Percentiles rank a stretch among this genome's conserved stretches.
These are phyloP conservation scores for Vitrella brassicaformis DNA, from an alignment of 73 alveolate genomes.

Conservation along the genomic window DNA sequence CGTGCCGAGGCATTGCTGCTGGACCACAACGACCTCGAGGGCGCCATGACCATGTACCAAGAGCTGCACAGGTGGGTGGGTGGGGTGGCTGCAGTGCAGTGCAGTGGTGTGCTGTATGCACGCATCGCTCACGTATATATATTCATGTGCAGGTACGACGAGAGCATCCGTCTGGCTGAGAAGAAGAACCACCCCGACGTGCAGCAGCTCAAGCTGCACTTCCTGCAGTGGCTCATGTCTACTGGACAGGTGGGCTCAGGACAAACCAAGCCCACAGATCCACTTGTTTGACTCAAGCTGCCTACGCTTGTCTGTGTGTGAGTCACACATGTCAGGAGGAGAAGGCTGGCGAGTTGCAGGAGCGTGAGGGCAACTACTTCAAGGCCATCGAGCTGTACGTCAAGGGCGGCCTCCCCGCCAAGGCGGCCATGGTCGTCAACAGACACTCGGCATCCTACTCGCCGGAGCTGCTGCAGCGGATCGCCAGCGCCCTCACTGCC, in stretches of 20 bases:
- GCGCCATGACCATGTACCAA: conserved; percentile 98
- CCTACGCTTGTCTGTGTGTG: not conserved
- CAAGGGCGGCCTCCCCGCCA: conserved; percentile 98
- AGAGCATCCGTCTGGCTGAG: conserved; percentile 95
- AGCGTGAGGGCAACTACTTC: conserved; percentile 71
- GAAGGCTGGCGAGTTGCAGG: conserved; percentile 98
- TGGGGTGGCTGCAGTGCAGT: too few species aligned
- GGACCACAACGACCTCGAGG: conserved; percentile 95
- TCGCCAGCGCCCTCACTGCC: conserved; percentile 36
- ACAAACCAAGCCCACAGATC: not conserved
- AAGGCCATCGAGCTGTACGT: conserved; percentile 93
- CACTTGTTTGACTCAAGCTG: not conserved
- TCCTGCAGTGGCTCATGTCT: conserved; percentile 93
- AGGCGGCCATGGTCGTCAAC: conserved; percentile 96
- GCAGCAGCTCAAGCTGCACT: conserved; percentile 83
- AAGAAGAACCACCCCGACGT: conserved; percentile 95
- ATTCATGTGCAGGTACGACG: conserved; percentile 52
- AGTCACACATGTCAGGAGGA: conserved; percentile 40
- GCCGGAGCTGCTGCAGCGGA: conserved; percentile 9
- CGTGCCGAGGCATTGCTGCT: conserved; percentile 96
- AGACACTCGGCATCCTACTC: conserved; percentile 83
- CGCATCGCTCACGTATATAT: too few species aligned
- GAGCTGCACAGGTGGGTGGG: conserved; percentile 99
- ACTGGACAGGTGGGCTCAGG: conserved; percentile 71
- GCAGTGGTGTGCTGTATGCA: too few species aligned